phyloP scores from a whole-genome alignment of 2,329 filamentous ascomycete species.

The Teratosphaeria gauchensis region DNA sequence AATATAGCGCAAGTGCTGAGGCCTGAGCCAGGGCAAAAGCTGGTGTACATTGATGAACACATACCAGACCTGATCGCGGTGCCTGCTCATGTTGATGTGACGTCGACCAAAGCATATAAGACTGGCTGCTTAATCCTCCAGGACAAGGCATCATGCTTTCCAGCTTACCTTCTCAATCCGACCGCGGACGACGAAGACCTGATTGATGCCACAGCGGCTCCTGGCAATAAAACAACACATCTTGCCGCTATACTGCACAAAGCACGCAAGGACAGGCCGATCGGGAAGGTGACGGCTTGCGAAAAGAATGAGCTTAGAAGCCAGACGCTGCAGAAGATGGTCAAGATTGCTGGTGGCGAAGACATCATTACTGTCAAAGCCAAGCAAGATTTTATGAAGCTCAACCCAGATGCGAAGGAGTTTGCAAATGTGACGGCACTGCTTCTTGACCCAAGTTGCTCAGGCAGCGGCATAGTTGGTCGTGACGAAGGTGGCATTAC shows the following conservation, averaged over 20 bases:
- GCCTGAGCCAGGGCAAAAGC: conserved; percentile 29
- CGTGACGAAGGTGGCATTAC: conserved; percentile 63
- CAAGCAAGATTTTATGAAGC: conserved; percentile 71
- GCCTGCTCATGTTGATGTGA: conserved; percentile 61
- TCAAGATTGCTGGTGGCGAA: conserved; percentile 63
- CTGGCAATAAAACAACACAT: conserved; percentile 96
- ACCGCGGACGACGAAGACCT: conserved; percentile 59
- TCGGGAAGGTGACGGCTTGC: conserved; percentile 61
- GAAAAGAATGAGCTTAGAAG: conserved; percentile 66
- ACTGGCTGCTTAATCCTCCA: conserved; percentile 77
- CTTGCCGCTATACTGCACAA: conserved; percentile 59
- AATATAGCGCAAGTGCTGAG: conserved; percentile 2
- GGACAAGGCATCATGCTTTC: conserved; percentile 95
- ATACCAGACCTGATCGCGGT: conserved; percentile 78
- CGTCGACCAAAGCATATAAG: conserved; percentile 62
- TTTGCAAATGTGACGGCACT: conserved; percentile 68
- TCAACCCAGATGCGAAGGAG: conserved; percentile 53
- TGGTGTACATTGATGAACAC: conserved; percentile 65
- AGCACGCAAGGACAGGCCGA: conserved; percentile 27
- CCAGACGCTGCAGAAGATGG: conserved; percentile 74
- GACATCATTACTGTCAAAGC: conserved; percentile 56
- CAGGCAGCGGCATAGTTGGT: conserved; percentile 87
- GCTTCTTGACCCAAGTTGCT: conserved; percentile 88
- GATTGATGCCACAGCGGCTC: conserved; percentile 88
- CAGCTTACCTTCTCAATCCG: conserved; percentile 74